Evolutionary conservation across 2,329 filamentous ascomycete species (phyloP).

Genomic region (Plenodomus tracheiphilus): DNA sequence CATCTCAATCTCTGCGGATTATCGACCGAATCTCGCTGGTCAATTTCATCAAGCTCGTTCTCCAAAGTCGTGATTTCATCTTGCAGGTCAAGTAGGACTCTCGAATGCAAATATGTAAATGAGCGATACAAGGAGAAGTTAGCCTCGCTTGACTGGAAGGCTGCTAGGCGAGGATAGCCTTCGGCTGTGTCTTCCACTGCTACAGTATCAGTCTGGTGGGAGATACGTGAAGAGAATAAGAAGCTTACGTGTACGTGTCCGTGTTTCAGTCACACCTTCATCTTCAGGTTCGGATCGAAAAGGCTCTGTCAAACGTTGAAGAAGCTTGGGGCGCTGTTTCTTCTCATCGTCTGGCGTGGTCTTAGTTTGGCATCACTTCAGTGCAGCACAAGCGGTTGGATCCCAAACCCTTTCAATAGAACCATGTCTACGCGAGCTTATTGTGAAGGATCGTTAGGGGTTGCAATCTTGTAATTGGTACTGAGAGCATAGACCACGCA

Average conservation of each 20-base stretch:
- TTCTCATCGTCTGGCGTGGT: constrained; percentile 22
- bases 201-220: no score
- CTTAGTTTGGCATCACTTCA: constrained; percentile 12
- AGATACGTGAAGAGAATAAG: constrained; percentile 6
- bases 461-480: background rate
- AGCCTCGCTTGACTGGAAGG: constrained; percentile 45
- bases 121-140: constrained; percentile 47
- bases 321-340: constrained; percentile 24
- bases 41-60: constrained; percentile 41
- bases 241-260: constrained; percentile 36
- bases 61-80: constrained; percentile 45
- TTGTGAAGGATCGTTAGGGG: no score
- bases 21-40: constrained; percentile 29
- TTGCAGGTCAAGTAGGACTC: constrained; percentile 44
- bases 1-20: constrained; percentile 28
- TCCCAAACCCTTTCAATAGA: no score
- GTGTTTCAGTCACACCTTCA: constrained; percentile 33
- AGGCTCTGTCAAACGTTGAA: constrained; percentile 33
- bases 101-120: constrained; percentile 45
- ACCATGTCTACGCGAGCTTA: no score
- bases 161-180: constrained; percentile 45
- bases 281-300: constrained; percentile 38
- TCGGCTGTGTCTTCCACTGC: constrained; percentile 44
- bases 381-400: no score
- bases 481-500: no score